phyloP scores from a whole-genome alignment of 345 rosid genomes.

The Eucalyptus globulus region DNA sequence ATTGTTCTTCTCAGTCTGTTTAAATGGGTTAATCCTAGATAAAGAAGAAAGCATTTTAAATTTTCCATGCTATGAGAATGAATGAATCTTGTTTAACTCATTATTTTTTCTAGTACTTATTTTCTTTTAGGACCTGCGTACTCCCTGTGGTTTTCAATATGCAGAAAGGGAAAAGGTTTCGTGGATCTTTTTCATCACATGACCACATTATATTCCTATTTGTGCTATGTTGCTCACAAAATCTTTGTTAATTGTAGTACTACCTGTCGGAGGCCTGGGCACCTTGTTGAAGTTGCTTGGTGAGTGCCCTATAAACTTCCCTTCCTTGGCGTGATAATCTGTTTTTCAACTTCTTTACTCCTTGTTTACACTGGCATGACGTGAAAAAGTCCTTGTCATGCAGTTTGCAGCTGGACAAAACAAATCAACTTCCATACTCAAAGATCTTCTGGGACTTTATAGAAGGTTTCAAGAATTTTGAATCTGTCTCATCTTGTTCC shows the following conservation, averaged over 20 bases:
- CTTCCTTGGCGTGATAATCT: not conserved
- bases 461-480: conserved; percentile 25
- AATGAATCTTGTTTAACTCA: not conserved
- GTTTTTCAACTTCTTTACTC: not conserved
- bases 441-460: conserved; percentile 44
- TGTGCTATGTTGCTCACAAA: not conserved
- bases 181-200: not conserved
- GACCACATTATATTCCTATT: not conserved
- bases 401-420: conserved; percentile 16
- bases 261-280: conserved; percentile 62
- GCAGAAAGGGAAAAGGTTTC: not conserved
- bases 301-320: not conserved
- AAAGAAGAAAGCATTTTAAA: not conserved
- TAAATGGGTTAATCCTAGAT: not conserved
- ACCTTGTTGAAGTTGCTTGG: conserved; percentile 63
- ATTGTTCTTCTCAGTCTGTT: not conserved
- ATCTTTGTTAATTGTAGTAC: conserved; percentile 16
- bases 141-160: not conserved
- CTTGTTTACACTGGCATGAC: not conserved
- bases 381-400: not conserved
- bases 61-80: not conserved
- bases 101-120: not conserved
- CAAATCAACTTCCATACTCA: conserved; percentile 16
- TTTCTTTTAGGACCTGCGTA: not conserved
- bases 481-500: not conserved